Percentiles rank a stretch among this genome's conserved stretches.
Conservation (phyloP, 1,139 yeast species). For the Scheffersomyces segobiensis region DNA sequence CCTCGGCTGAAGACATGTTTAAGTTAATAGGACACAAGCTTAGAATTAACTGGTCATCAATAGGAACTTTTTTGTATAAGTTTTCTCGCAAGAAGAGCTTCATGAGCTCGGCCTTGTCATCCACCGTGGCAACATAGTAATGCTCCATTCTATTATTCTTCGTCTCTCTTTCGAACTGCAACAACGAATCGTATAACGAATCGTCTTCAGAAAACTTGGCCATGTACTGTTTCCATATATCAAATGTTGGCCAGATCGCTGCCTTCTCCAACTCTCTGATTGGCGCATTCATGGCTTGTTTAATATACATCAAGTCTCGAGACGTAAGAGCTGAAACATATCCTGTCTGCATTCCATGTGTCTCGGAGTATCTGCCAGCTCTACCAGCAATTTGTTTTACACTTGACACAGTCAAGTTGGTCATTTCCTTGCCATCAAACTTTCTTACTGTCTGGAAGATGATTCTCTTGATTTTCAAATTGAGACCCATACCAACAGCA, state of each 20-base stretch:
- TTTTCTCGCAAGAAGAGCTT: constrained; percentile 42
- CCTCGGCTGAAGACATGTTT: constrained; percentile 23
- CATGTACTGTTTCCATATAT: constrained; percentile 59
- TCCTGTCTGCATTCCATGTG: constrained; percentile 50
- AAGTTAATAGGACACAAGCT: constrained; percentile 59
- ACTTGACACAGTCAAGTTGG: constrained; percentile 58
- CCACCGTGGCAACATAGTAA: constrained; percentile 47
- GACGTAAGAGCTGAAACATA: constrained; percentile 56
- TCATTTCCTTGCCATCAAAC: constrained; percentile 62
- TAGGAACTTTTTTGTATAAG: constrained; percentile 23
- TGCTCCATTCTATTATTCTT: constrained; percentile 16
- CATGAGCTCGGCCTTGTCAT: constrained; percentile 44
- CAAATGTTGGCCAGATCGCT: constrained; percentile 69
- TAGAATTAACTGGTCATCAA: constrained; percentile 58
- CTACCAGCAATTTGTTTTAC: constrained; percentile 95
- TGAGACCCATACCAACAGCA: constrained; percentile 97
- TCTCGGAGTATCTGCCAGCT: constrained; percentile 74
- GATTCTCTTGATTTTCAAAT: constrained; percentile 76
- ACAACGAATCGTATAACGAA: constrained; percentile 44
- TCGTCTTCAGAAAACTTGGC: constrained; percentile 53
- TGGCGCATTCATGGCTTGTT: constrained; percentile 46
- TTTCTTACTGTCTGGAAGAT: constrained; percentile 70
- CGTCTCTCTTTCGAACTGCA: constrained; percentile 46
- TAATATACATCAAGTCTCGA: constrained; percentile 45
- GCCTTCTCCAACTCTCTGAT: constrained; percentile 53